Conservation (phyloP, 805 yeast species). For the Brettanomyces sp. region DNA sequence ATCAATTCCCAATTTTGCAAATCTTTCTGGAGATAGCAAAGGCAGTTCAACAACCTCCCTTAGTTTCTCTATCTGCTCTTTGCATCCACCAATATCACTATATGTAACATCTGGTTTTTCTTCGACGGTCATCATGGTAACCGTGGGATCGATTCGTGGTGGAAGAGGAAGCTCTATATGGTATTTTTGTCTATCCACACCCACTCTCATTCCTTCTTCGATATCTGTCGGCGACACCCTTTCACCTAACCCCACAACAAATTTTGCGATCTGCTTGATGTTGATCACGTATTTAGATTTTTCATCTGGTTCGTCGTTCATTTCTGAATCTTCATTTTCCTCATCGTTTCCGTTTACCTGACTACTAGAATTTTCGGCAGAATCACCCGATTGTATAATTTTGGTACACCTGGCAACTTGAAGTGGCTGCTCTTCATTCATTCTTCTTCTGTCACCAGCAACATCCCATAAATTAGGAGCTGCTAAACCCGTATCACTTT, state of each 20-base stretch:
- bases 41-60: conserved; percentile 96
- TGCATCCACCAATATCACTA: conserved; percentile 97
- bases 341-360: background rate
- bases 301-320: conserved; percentile 38
- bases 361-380: background rate
- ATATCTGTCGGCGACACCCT: conserved; percentile 97
- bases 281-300: conserved; percentile 91
- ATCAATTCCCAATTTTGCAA: conserved; percentile 93
- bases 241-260: conserved; percentile 93
- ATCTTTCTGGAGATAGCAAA: conserved; percentile 88
- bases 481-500: conserved; percentile 95
- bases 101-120: conserved; percentile 99
- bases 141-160: conserved; percentile 95
- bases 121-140: conserved; percentile 99
- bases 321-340: background rate
- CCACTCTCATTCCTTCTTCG: conserved; percentile 99
- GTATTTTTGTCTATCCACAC: conserved; percentile 95
- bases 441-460: conserved; percentile 87
- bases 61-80: conserved; percentile 93
- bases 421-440: conserved; percentile 88
- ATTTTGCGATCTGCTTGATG: conserved; percentile 95
- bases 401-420: conserved; percentile 99
- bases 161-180: conserved; percentile 96
- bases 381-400: conserved; percentile 61
- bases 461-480: conserved; percentile 98